A percentile compares a stretch with the other conserved stretches of the same genome.
phyloP scores from a whole-genome alignment of 2,329 filamentous ascomycete species.

The Fusarium lateritium region DNA sequence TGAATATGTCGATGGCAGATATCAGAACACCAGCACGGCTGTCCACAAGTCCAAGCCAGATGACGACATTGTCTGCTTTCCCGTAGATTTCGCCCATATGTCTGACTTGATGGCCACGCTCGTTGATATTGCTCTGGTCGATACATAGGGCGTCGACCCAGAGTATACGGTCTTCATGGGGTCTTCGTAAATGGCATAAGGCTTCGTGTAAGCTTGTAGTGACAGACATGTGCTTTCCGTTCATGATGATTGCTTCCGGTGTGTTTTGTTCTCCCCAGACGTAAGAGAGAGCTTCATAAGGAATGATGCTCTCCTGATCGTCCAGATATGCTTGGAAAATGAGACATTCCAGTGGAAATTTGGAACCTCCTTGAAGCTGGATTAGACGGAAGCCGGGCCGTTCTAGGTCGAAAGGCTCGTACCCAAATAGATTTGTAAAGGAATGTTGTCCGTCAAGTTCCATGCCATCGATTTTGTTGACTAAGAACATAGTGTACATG shows the following conservation, averaged over 20 bases:
- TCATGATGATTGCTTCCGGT: accelerated
- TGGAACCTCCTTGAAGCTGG: neutral
- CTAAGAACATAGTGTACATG: neutral
- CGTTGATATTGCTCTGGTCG: constrained; percentile 14
- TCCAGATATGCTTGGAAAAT: constrained; percentile 5
- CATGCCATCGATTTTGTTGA: accelerated
- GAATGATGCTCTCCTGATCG: neutral
- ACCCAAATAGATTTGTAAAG: neutral
- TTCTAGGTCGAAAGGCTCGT: neutral
- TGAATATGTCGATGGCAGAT: neutral
- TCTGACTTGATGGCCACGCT: constrained; percentile 24
- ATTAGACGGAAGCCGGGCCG: neutral
- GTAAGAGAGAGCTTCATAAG: constrained; percentile 25
- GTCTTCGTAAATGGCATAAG: neutral
- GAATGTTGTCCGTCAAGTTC: accelerated
- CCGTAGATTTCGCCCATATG: constrained; percentile 9
- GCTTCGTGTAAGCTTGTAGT: neutral
- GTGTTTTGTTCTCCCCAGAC: neutral
- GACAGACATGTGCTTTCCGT: accelerated
- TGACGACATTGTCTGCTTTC: neutral
- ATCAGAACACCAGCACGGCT: accelerated
- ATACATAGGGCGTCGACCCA: constrained; percentile 32
- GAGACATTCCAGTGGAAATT: neutral
- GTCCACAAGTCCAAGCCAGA: neutral
- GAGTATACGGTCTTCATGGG: neutral